A percentile compares a stretch with the other conserved stretches of the same genome.
Evolutionary conservation across 495 filamentous ascomycete species (phyloP).

Genomic region (Penicillium malachiteum): DNA sequence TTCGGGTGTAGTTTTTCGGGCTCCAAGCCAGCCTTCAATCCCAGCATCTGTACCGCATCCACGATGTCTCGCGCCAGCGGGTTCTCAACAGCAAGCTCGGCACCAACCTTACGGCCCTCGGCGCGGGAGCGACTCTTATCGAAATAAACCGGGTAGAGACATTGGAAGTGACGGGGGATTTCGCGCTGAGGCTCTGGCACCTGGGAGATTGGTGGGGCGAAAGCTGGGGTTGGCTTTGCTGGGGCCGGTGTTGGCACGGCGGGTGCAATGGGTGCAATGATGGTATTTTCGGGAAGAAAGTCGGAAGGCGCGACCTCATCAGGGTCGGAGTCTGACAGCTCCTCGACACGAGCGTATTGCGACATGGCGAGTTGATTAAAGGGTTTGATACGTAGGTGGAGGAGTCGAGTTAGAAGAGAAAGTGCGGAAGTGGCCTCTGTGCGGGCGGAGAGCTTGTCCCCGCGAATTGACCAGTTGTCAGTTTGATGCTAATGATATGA

Average conservation of each 20-base stretch:
- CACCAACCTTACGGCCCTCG: constrained; percentile 74
- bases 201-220: constrained; percentile 17
- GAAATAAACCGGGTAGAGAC: constrained; percentile 94
- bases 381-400: background rate
- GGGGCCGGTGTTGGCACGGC: constrained; percentile 29
- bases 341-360: constrained; percentile 78
- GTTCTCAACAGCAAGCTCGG: constrained; percentile 71
- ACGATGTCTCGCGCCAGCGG: constrained; percentile 89
- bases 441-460: background rate
- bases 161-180: constrained; percentile 75
- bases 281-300: constrained; percentile 43
- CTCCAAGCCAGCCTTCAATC: constrained; percentile 78
- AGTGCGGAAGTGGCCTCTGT: background rate
- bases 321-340: constrained; percentile 77
- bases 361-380: constrained; percentile 60
- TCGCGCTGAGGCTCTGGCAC: constrained; percentile 42
- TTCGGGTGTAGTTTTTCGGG: constrained; percentile 90
- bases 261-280: constrained; percentile 43
- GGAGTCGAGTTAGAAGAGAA: background rate
- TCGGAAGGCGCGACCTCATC: constrained; percentile 76
- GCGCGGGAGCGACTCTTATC: constrained; percentile 71
- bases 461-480: constrained; percentile 3
- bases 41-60: constrained; percentile 71
- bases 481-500: background rate
- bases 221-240: constrained; percentile 30